These are phyloP conservation scores for Hordeum pubiflorum DNA, from an alignment of 202 grass and related monocot species.

Conservation along the genomic window DNA sequence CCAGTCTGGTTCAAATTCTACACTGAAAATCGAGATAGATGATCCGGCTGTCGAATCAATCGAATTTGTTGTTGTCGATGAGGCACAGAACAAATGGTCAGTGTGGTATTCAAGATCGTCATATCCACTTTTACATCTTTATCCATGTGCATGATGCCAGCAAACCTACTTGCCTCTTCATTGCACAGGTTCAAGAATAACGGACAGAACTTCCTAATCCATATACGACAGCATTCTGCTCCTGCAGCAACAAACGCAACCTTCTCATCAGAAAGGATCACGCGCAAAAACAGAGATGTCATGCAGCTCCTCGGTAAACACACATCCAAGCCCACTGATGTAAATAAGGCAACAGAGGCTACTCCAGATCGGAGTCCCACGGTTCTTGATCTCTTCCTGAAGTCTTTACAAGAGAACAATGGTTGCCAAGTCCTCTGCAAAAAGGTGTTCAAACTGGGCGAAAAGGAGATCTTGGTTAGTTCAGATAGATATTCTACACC, in stretches of 20 bases:
- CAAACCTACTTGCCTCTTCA: background rate
- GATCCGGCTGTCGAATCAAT: conserved; percentile 63
- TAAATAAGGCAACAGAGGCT: background rate
- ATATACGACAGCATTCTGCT: conserved; percentile 34
- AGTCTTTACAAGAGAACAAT: conserved; percentile 40
- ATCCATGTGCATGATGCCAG: background rate
- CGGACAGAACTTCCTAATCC: conserved; percentile 78
- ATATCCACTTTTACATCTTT: background rate
- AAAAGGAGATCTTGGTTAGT: conserved; percentile 74
- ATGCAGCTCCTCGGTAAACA: conserved; percentile 66
- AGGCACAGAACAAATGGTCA: conserved; percentile 79
- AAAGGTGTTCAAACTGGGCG: conserved; percentile 59
- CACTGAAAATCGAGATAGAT: conserved; percentile 72
- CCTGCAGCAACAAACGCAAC: conserved; percentile 30
- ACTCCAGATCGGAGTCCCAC: conserved; percentile 24
- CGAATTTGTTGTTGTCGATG: conserved; percentile 77
- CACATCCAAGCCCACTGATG: background rate
- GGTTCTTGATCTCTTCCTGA: conserved; percentile 53
- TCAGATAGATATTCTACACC: conserved; percentile 14
- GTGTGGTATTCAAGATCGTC: conserved; percentile 11
- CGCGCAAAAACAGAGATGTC: conserved; percentile 65
- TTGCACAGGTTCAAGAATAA: conserved; percentile 78
- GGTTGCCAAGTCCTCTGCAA: conserved; percentile 40
- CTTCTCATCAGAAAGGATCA: conserved; percentile 43
- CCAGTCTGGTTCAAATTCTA: conserved; percentile 63